Evolutionary conservation across 2,329 filamentous ascomycete genomes (phyloP), one percentile per base, ranked within the genome.

Genomic region (Ophiosphaerella herpotricha): DNA sequence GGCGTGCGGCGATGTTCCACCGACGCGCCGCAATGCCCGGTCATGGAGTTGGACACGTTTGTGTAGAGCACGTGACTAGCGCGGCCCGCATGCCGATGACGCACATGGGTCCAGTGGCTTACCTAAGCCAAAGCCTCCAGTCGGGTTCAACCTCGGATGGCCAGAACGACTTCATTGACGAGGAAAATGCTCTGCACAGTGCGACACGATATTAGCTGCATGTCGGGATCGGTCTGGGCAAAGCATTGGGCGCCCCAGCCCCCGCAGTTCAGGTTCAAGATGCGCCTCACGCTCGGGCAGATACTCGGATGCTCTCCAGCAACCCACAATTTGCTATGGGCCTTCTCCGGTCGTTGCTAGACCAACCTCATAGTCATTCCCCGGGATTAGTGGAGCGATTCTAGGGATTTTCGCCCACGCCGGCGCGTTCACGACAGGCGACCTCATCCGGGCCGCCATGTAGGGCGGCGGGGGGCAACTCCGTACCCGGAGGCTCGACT

Each of bases 231-330:
- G 26, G 7, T 29, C 26, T 29, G 26, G 26, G 26, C 4, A 29
- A 2, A 8, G 11, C 6, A 29, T 29, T 29, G 26, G 26, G 26
- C 26, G 26, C 26, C 26, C 26, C 16, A 39, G 40, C 43, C 45
- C 43, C 46, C 37, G 38, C 38, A 32, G 42, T 40, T 43, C 33
- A 49, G 45, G 34, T 50, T 26, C 34, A 9, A 37, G 42, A 21
- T 50, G 34, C 39, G 48, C 31, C 40, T 57, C 46, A 37, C 38
- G 39, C 49, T 67, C 64, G 64, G 64, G 36, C 56, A 55, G 53
- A 58, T 64, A 51, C 48, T 66, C 66, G 66, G 64, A 41, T 18
- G 37, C 41, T 35, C 39, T 43, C 37, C 45, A 55, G 44, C 37
- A 43, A 47, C 42, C 39, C 50, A 43, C 39, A 39, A 24, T 29